Evolutionary conservation across 1,284 basidiomycete species (phyloP).

Genomic region (Apiotrichum laibachii): DNA sequence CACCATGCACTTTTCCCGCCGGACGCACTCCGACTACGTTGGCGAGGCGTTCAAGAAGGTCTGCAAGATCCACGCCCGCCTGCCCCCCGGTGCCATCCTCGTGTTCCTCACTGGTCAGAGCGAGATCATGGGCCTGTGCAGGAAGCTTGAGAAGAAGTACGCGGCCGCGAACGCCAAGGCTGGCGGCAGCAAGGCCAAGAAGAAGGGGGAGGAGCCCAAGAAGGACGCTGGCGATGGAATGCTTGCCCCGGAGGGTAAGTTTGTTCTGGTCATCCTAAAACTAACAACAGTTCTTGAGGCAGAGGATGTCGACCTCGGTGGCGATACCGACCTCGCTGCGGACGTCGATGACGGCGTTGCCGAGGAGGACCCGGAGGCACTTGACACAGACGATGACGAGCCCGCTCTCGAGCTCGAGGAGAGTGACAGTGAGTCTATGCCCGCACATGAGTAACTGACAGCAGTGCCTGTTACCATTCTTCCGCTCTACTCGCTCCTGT

Average conservation of each 20-base stretch:
- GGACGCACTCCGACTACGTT: constrained; percentile 83
- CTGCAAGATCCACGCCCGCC: constrained; percentile 69
- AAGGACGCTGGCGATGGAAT: constrained; percentile 12
- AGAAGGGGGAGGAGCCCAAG: constrained; percentile 7
- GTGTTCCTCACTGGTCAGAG: constrained; percentile 76
- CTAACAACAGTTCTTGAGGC: constrained; percentile 43
- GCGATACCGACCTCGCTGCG: constrained; percentile 52
- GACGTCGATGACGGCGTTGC: constrained; percentile 54
- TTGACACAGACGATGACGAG: constrained; percentile 53
- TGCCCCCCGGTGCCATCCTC: constrained; percentile 69
- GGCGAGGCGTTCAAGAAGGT: constrained; percentile 87
- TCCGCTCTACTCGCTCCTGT: constrained; percentile 69
- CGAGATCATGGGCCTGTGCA: constrained; percentile 66
- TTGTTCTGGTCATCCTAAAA: constrained; percentile 57
- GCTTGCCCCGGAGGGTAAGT: constrained; percentile 37
- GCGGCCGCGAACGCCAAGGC: constrained; percentile 63
- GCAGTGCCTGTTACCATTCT: constrained; percentile 67
- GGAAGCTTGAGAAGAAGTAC: constrained; percentile 73
- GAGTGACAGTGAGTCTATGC: constrained; percentile 45
- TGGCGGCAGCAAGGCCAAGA: constrained; percentile 47
- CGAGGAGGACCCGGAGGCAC: constrained; percentile 50
- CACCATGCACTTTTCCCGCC: constrained; percentile 86
- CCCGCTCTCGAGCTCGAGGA: constrained; percentile 47
- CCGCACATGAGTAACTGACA: constrained; percentile 3
- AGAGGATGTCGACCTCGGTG: constrained; percentile 51